Conservation (phyloP, 345 rosid genomes). For the Excoecaria cochinchinensis region DNA sequence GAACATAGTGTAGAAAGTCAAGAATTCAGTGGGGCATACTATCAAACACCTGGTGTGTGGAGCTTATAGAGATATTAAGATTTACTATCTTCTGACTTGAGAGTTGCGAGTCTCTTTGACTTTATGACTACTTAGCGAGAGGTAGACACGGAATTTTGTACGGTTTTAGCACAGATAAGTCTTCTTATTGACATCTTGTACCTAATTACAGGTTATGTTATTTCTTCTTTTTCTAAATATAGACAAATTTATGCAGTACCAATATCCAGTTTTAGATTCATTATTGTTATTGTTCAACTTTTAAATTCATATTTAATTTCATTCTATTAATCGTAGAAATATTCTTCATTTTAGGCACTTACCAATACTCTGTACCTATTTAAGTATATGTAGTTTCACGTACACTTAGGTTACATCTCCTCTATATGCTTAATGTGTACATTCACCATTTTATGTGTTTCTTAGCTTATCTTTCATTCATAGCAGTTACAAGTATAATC, state of each 20-base stretch:
- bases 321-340: background rate
- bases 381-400: too few relatives aligned
- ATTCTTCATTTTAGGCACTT: too few relatives aligned
- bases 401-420: too few relatives aligned
- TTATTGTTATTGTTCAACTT: background rate
- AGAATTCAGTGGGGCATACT: slow-evolving; percentile 20
- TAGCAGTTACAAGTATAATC: too few relatives aligned
- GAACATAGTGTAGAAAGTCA: background rate
- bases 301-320: background rate
- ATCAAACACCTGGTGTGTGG: slow-evolving; percentile 39
- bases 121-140: background rate
- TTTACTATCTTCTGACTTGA: background rate
- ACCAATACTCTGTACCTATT: too few relatives aligned
- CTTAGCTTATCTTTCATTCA: too few relatives aligned
- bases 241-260: background rate
- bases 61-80: slow-evolving; percentile 5
- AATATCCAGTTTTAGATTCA: background rate
- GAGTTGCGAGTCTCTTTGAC: background rate
- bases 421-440: too few relatives aligned
- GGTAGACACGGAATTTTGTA: background rate
- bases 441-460: too few relatives aligned
- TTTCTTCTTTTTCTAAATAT: too few relatives aligned
- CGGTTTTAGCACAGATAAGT: background rate
- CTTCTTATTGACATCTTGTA: background rate
- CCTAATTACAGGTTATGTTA: background rate